Percentiles rank a stretch among this genome's conserved stretches.
These are phyloP conservation scores for Basidiobolus meristosporus DNA, from an alignment of 371 early-diverging fungal species.

Conservation along the genomic window DNA sequence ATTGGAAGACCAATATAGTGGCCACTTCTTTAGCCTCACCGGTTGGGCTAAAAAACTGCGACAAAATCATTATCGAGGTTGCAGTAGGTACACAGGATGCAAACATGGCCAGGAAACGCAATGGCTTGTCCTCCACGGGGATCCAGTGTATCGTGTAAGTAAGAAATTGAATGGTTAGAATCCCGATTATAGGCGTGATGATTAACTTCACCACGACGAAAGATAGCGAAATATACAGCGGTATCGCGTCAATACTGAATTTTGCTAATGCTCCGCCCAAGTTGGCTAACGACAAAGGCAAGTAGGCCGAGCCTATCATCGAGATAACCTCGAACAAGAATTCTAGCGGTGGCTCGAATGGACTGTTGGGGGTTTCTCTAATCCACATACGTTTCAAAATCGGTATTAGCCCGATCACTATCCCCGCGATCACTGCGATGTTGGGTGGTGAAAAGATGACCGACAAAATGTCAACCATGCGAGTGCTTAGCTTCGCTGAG, in stretches of 20 bases:
- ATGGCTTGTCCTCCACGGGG: conserved; percentile 12
- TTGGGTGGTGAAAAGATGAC: conserved; percentile 17
- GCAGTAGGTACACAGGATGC: conserved; percentile 14
- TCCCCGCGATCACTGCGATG: conserved; percentile 15
- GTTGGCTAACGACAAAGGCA: conserved; percentile 24
- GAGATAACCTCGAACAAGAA: conserved; percentile 18
- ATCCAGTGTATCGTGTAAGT: not conserved
- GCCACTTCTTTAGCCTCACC: conserved; percentile 13
- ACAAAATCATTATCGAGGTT: conserved; percentile 12
- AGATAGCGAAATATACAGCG: conserved; percentile 5
- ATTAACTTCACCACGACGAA: conserved; percentile 14
- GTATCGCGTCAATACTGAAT: conserved; percentile 11
- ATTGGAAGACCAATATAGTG: conserved; percentile 11
- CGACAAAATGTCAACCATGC: conserved; percentile 8
- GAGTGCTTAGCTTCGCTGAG: conserved; percentile 5
- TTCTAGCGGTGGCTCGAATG: conserved; percentile 16
- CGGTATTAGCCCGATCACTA: conserved; percentile 15
- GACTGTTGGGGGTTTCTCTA: conserved; percentile 2
- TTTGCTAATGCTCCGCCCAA: conserved; percentile 27
- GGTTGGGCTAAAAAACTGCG: conserved; percentile 14
- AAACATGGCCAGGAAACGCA: conserved; percentile 28
- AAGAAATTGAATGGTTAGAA: conserved; percentile 7
- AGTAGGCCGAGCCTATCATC: conserved; percentile 20
- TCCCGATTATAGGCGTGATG: conserved; percentile 18
- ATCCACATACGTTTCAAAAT: conserved; percentile 15